Base-by-base conservation (phyloP, 2,329 filamentous ascomycete species). In the Phaeosphaeria sp. region DNA sequence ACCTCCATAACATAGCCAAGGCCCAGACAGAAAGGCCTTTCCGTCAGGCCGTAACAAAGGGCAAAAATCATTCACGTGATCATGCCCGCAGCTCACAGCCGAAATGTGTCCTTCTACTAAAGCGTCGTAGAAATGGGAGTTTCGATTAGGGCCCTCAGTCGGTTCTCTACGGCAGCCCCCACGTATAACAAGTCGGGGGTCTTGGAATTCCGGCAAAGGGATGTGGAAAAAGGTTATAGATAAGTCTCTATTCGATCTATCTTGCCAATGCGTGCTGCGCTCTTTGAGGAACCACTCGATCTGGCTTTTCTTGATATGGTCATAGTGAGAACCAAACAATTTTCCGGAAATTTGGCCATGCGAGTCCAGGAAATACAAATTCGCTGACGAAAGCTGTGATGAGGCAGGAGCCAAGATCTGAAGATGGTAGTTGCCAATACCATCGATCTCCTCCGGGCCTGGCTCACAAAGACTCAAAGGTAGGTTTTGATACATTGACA, bases 11-110 rank as follows among this genome's bases (percentile, higher is more conserved):
- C 93, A 97, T 91, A 65, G 52, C 50, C 49, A 63, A 59, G 57
- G 62, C 9, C 51, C 44, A 55, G 55, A 52, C 46, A 42, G 49
- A 54, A 54, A 58, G 48, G 53, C 21, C 54, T 54, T 57, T 57
- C 63, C 27, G 21, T 52, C 54, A 56, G 58, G 57, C 65, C 63
- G 68, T 66, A 63, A 71, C 54, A 72, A 62, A 66, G 91, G 89
- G 77, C 93, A 97, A 77, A 96, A 97, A 72, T 97, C 93, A 73
- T 98, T 98, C 66, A 90, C 93, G 73, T 98, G 94, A 73, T 98
- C 94, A 74, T 97, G 93, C 75, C 93, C 93, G 72, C 91, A 94
- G 72, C 90, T 92, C 65, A 96, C 90, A 81, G 93, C 89, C 58
- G 92, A 82, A 23, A 97, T 84, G 25, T 90, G 90, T 77, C 94